Evolutionary conservation across 306 rosid genomes (phyloP).

Genomic region (Sechiopsis laciniata): DNA sequence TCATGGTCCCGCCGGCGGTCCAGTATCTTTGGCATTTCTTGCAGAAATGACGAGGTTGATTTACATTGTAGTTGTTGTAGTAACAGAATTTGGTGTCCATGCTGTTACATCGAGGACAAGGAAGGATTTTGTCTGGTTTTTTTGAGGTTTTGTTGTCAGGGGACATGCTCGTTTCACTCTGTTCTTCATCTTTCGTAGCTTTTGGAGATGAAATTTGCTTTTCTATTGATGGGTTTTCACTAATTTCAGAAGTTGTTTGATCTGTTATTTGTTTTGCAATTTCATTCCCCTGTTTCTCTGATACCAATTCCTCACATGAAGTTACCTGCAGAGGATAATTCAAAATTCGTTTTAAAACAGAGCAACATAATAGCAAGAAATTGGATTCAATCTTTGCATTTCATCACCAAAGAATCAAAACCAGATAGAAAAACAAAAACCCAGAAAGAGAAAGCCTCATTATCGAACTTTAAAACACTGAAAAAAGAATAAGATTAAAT

Average conservation of each 20-base stretch:
- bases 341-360: neutral
- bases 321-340: constrained; percentile 31
- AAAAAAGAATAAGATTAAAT: neutral
- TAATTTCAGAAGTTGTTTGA: constrained; percentile 33
- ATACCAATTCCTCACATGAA: constrained; percentile 39
- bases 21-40: constrained; percentile 89
- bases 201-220: constrained; percentile 38
- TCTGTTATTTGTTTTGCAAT: constrained; percentile 47
- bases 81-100: constrained; percentile 87
- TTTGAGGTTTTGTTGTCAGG: constrained; percentile 50
- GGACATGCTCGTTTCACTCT: constrained; percentile 37
- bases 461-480: neutral
- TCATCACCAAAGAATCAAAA: neutral
- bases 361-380: neutral
- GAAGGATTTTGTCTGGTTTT: constrained; percentile 69
- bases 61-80: constrained; percentile 76
- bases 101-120: constrained; percentile 87
- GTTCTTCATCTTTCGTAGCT: constrained; percentile 44
- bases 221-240: constrained; percentile 48
- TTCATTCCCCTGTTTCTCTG: constrained; percentile 45
- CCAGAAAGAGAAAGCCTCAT: neutral
- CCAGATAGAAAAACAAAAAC: neutral
- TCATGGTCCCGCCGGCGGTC: constrained; percentile 88
- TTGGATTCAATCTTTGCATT: neutral
- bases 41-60: constrained; percentile 88